Base-by-base conservation (phyloP, 106 monocot genomes). In the Alisma plantagoaquatica region DNA sequence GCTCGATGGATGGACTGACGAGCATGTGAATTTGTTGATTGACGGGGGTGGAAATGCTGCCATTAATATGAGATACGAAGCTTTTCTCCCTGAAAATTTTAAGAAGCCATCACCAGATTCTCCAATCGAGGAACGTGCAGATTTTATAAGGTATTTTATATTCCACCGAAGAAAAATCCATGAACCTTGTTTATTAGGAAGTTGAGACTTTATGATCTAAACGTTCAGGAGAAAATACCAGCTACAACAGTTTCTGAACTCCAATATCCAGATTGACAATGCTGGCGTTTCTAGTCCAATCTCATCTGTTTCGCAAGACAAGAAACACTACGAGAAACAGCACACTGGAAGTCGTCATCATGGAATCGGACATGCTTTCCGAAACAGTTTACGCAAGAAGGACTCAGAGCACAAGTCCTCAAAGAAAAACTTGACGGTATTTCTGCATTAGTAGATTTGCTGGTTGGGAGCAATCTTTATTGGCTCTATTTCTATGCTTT, bases 1-100 rank as follows among this genome's bases (percentile, higher is more conserved):
- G 35, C 51, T 90, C 57, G 83, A 90, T 59, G 79, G 80, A 53
- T 90, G 83, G 83, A 75, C 74, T 17, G 66, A 80, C 61, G 89
- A 90, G 47, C 79, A 80, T 44, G 76, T 90, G 29, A 78, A 90
- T 50, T 69, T 46, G 49, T 69, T 90, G 38, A 50, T 61, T 27
- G 53, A 83, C 48, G 31, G 30, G 23, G 83, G 89, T 64, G 89
- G 83, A 31, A 90, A 90, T 72, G 51, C 51, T 53, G 57, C 70
- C 14, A 68, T 72, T 49, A 90, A 90, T 64, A 57, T 32, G 77
- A 76, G 33, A 74, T 90, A 79, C 38, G 89, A 90, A 74, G 89
- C 89, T 30, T 77, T 64, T 57, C 23, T 90, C 18, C 83, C 83
- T n/a, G 75, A 65, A 50, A 64, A 59, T 33, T 27, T 64, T 21